These are phyloP conservation scores for Colletotrichum sojae DNA, from an alignment of 2,329 filamentous ascomycete species.

Conservation along the genomic window DNA sequence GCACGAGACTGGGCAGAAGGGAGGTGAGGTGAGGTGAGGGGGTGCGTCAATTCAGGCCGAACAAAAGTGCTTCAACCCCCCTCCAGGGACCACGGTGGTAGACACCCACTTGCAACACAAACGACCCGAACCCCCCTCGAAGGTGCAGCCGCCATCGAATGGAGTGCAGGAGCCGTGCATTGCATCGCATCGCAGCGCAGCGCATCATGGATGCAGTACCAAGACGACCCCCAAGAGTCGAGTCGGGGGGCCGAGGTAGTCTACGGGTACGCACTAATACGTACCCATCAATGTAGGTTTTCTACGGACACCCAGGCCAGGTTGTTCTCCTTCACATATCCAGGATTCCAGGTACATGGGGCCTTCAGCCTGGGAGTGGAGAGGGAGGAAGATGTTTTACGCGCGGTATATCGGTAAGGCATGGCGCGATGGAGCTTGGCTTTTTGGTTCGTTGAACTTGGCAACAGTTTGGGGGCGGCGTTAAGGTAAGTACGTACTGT, in stretches of 20 bases:
- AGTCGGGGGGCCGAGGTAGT: background rate
- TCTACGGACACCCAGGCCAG: no score
- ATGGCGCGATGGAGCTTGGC: constrained; percentile 31
- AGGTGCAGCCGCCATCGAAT: constrained; percentile 25
- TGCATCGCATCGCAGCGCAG: constrained; percentile 27
- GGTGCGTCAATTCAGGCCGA: background rate
- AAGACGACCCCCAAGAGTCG: background rate
- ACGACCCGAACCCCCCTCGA: constrained; percentile 14
- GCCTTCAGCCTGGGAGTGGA: background rate
- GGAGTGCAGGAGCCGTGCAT: constrained; percentile 36
- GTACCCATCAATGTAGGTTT: no score
- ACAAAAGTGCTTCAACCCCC: constrained; percentile 28
- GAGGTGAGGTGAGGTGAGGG: background rate
- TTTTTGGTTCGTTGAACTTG: background rate
- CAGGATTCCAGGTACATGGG: background rate
- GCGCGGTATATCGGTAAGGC: constrained; percentile 19
- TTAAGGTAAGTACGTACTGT: background rate
- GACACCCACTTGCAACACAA: constrained; percentile 33
- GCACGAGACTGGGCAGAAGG: no score
- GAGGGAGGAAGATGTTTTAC: background rate
- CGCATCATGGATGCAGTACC: constrained; percentile 5
- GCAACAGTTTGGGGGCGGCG: background rate
- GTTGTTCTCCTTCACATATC: background rate
- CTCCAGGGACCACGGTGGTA: constrained; percentile 3
- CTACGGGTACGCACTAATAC: no score